Percentiles rank a stretch among this genome's conserved stretches.
Conservation (phyloP, 2,329 filamentous ascomycete species). For the Fusarium robinianum region DNA sequence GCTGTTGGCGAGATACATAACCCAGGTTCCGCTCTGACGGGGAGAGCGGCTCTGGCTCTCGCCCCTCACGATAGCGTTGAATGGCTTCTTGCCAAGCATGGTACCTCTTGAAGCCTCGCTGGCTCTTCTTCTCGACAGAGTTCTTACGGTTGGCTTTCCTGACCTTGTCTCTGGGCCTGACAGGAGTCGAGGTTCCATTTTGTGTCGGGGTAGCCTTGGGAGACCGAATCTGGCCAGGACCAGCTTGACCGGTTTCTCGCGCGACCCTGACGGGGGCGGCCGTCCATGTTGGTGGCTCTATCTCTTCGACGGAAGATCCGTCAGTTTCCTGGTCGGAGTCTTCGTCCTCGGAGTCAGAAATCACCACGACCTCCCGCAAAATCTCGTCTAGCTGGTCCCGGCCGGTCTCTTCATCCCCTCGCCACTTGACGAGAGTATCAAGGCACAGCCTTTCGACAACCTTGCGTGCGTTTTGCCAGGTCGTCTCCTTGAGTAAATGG, state of each 20-base stretch:
- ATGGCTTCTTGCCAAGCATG: slow-evolving; percentile 50
- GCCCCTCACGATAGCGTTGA: slow-evolving; percentile 37
- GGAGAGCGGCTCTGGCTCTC: slow-evolving; percentile 10
- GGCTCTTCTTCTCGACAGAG: slow-evolving; percentile 41
- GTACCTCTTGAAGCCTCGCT: slow-evolving; percentile 54
- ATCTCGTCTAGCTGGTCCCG: slow-evolving; percentile 71
- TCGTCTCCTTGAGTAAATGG: slow-evolving; percentile 60
- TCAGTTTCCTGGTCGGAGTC: slow-evolving; percentile 46
- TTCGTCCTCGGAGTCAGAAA: slow-evolving; percentile 62
- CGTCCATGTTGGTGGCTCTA: slow-evolving; percentile 17
- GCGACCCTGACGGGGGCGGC: slow-evolving; percentile 11
- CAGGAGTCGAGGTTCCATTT: slow-evolving; percentile 21
- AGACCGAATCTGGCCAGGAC: slow-evolving; percentile 23
- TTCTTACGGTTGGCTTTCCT: slow-evolving; percentile 38
- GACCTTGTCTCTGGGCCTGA: slow-evolving; percentile 29
- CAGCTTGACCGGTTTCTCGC: slow-evolving; percentile 21
- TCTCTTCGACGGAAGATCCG: slow-evolving; percentile 39
- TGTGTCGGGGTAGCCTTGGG: slow-evolving; percentile 19
- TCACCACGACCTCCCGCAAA: slow-evolving; percentile 67
- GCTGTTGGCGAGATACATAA: slow-evolving; percentile 21
- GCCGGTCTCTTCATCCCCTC: slow-evolving; percentile 70
- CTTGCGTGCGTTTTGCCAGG: slow-evolving; percentile 63
- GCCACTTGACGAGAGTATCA: slow-evolving; percentile 71
- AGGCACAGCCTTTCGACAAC: slow-evolving; percentile 64
- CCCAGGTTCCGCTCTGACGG: too few relatives aligned